Evolutionary conservation across 2,329 filamentous ascomycete species (phyloP), one percentile per base, ranked within the genome.

Genomic region (Pseudogymnoascus sp.): DNA sequence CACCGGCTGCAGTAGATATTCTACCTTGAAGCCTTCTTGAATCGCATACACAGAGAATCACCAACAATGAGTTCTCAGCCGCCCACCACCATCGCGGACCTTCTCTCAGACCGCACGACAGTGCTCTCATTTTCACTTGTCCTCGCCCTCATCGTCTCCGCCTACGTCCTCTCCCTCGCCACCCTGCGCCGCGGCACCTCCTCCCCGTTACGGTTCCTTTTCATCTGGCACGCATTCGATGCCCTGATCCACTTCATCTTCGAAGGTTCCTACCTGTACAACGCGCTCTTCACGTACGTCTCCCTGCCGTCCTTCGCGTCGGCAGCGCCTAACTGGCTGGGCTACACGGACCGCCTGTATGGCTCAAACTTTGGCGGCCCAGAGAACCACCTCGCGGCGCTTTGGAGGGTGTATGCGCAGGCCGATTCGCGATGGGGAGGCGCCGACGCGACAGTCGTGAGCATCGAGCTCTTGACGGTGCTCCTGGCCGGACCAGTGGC

Each of bases 221-320:
- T 96, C 81, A 84, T 96, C 77, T 97, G 93, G 93, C 93, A 97
- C 78, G 83, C 90, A 38, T 96, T 96, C 77, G 93, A 97, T 75
- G 91, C 91, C 33, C 82, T 97, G 47, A 93, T 93, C 71, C 95
- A 99, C 79, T 86, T 96, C 76, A 80, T 91, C 74, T 89, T 97
- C 74, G 93, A 97, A 78, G 93, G 91, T 62, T 88, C 86, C 71
- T 97, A 91, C 76, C 85, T 97, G 24, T 97, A 92, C 81, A 91
- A 96, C 78, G 96, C 91, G 79, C 96, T 97, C 82, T 93, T 92
- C 81, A 82, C 82, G 68, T 86, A 67, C 8, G 38, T 61, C 13
- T 61, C 59, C 13, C 59, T 61, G 59, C 35, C 59, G 14, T 26
- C 96, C 67, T 96, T 96, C 81, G 83, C 93, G 77, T 96, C 92